These are phyloP conservation scores for Streptanthus diversifolius DNA, from an alignment of 345 rosid genomes.

Conservation along the genomic window DNA sequence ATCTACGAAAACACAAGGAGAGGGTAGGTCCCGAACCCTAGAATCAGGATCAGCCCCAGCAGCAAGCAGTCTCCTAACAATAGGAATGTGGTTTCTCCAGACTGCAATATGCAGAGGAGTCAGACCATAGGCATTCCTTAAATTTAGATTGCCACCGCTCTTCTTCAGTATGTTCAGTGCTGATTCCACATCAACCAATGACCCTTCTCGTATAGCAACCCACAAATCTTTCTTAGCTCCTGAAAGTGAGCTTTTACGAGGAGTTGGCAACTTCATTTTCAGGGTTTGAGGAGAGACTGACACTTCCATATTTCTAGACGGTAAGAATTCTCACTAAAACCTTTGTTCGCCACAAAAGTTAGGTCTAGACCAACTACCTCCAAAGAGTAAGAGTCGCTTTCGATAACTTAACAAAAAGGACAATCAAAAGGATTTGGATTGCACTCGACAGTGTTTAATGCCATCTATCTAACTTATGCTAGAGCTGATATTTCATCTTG, in stretches of 20 bases:
- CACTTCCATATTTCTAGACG: constrained; percentile 44
- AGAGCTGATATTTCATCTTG: not conserved
- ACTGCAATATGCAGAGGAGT: constrained; percentile 87
- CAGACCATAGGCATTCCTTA: constrained; percentile 69
- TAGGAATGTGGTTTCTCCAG: constrained; percentile 95
- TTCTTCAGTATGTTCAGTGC: constrained; percentile 68
- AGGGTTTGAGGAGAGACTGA: constrained; percentile 57
- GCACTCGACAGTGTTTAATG: not conserved
- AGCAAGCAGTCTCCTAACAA: constrained; percentile 75
- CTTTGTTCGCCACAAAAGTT: not conserved
- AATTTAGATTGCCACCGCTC: constrained; percentile 69
- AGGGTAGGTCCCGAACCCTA: constrained; percentile 59
- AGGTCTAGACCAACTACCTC: not conserved
- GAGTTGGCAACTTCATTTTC: constrained; percentile 49
- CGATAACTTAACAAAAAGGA: not conserved
- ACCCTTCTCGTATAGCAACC: constrained; percentile 73
- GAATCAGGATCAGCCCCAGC: constrained; percentile 99
- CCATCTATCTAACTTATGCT: not conserved
- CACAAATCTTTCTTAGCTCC: constrained; percentile 67
- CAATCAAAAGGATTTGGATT: not conserved
- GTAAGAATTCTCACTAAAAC: constrained; percentile 4
- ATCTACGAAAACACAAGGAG: not conserved
- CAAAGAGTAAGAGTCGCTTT: constrained; percentile 7
- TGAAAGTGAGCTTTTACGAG: constrained; percentile 45
- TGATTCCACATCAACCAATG: constrained; percentile 75